A percentile compares a stretch with the other conserved stretches of the same genome.
These are phyloP conservation scores for Diaporthe sp. DNA, from an alignment of 2,329 filamentous ascomycete species.

Conservation along the genomic window DNA sequence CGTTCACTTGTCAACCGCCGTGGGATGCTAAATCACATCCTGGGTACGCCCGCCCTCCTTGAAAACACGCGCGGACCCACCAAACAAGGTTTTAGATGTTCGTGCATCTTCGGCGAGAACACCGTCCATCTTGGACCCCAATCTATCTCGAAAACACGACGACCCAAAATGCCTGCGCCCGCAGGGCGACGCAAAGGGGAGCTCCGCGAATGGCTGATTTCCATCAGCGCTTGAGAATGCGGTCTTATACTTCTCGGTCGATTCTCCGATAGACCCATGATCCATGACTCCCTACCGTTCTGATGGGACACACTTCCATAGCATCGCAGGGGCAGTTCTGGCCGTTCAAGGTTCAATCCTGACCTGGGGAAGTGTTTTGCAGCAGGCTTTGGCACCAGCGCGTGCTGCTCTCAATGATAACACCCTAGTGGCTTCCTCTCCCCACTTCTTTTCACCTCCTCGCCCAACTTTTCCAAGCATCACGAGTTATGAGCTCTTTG, in stretches of 20 bases:
- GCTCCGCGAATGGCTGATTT: not conserved
- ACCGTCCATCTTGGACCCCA: not conserved
- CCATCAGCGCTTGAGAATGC: not conserved
- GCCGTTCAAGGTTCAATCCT: slow-evolving; percentile 9
- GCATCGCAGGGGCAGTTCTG: not conserved
- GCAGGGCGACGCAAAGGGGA: not conserved
- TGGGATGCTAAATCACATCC: not conserved
- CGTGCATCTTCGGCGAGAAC: slow-evolving; percentile 24
- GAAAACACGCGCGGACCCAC: slow-evolving; percentile 18
- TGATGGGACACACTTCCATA: slow-evolving; percentile 19
- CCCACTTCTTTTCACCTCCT: not conserved
- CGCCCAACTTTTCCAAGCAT: not conserved
- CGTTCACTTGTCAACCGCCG: slow-evolving; percentile 10
- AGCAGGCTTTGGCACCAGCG: not conserved
- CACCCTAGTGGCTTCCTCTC: not conserved
- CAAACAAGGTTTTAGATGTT: slow-evolving; percentile 11
- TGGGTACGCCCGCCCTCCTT: not conserved
- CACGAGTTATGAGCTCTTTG: slow-evolving; percentile 13
- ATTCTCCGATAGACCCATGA: not conserved
- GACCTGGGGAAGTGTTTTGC: slow-evolving; percentile 1
- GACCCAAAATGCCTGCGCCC: not conserved
- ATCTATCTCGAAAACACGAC: not conserved
- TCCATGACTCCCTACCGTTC: slow-evolving; percentile 6
- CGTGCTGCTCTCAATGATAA: slow-evolving; percentile 14
- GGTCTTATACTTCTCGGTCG: slow-evolving; percentile 14